Evolutionary conservation across 768 basidiomycete species (phyloP).

Genomic region (Boletus rex-veris): DNA sequence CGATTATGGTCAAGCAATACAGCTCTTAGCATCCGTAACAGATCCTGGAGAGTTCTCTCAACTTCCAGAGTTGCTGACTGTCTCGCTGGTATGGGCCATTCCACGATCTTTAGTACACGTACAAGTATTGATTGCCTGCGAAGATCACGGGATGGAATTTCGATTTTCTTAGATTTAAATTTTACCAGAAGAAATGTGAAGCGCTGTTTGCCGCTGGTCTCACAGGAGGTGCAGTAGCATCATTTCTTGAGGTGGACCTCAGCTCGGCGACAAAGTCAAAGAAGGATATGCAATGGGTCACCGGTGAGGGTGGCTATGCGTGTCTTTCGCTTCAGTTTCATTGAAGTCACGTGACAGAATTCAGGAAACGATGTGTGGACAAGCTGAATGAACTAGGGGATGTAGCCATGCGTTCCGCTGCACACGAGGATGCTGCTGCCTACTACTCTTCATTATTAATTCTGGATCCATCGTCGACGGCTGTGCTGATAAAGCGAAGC

Average conservation of each 20-base stretch:
- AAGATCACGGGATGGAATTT: constrained; percentile 20
- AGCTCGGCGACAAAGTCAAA: not conserved
- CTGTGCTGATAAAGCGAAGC: constrained; percentile 12
- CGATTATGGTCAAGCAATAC: constrained; percentile 6
- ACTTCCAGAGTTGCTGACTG: constrained; percentile 9
- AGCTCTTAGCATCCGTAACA: constrained; percentile 3
- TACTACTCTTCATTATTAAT: constrained; percentile 8
- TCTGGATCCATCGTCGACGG: not conserved
- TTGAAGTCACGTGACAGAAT: constrained; percentile 1
- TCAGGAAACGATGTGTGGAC: constrained; percentile 5
- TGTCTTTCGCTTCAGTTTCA: not conserved
- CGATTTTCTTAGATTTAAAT: constrained; percentile 1
- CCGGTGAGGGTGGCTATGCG: not conserved
- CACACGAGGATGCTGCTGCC: constrained; percentile 6
- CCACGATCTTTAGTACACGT: not conserved
- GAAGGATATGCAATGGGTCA: constrained; percentile 5
- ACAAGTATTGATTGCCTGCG: not conserved
- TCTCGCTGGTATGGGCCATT: constrained; percentile 10
- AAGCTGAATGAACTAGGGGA: constrained; percentile 10
- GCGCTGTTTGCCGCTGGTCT: constrained; percentile 2
- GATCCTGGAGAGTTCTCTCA: constrained; percentile 1
- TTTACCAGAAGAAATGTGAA: constrained; percentile 8
- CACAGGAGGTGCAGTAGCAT: not conserved
- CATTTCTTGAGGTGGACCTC: not conserved
- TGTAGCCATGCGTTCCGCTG: not conserved